These are phyloP conservation scores for Calonectria crousiana DNA, from an alignment of 2,329 filamentous ascomycete species.

Conservation along the genomic window DNA sequence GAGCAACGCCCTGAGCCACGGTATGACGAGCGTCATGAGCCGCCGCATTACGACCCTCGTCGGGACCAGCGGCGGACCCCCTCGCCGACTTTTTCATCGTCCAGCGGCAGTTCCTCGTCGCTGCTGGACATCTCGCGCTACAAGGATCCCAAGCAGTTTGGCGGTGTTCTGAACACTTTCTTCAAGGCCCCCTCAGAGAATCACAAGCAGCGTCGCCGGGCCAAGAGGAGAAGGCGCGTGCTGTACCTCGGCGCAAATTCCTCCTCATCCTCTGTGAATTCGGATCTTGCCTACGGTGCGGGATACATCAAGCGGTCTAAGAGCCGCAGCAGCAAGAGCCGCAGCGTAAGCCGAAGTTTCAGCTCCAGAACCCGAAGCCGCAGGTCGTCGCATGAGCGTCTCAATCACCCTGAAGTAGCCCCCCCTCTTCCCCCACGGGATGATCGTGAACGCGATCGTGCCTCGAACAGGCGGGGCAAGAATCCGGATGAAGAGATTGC, in stretches of 20 bases:
- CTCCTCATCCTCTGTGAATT: constrained; percentile 76
- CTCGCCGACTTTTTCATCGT: constrained; percentile 55
- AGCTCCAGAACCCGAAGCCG: constrained; percentile 39
- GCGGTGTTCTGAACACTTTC: constrained; percentile 72
- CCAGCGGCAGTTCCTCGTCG: constrained; percentile 68
- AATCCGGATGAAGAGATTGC: constrained; percentile 70
- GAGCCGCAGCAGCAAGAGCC: constrained; percentile 28
- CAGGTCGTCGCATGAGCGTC: constrained; percentile 30
- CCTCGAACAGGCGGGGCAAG: constrained; percentile 38
- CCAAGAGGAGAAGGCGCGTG: constrained; percentile 64
- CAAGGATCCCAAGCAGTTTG: constrained; percentile 58
- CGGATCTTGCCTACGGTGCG: constrained; percentile 75
- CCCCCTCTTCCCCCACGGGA: constrained; percentile 27
- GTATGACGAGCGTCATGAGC: constrained; percentile 14
- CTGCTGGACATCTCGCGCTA: constrained; percentile 75
- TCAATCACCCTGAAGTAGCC: constrained; percentile 33
- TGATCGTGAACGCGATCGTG: constrained; percentile 6
- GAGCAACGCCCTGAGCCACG: background rate
- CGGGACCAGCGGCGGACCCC: constrained; percentile 44
- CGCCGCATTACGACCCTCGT: background rate
- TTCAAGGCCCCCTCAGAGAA: constrained; percentile 72
- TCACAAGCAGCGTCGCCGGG: constrained; percentile 53
- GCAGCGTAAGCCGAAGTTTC: constrained; percentile 31
- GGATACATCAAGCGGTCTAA: constrained; percentile 64
- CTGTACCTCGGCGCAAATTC: constrained; percentile 69